Base-by-base conservation (phyloP, 116 monocot species). In the Posidonia oceanica region DNA sequence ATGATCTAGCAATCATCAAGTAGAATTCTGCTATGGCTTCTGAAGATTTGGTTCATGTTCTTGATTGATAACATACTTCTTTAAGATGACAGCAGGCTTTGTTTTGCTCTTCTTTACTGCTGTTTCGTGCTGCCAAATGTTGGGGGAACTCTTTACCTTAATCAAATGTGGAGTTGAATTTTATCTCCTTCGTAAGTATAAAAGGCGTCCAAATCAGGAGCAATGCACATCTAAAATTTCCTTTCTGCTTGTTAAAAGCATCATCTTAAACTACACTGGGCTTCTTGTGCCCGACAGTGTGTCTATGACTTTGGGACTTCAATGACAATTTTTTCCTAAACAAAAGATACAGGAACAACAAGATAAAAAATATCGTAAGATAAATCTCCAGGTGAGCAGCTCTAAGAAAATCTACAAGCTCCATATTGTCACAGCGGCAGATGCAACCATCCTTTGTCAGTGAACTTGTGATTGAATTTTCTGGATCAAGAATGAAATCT, bases 401-500 rank as follows among this genome's bases (percentile, higher is more conserved):
- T 51, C 63, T 74, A 16, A 86, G 20, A 44, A 78, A 82, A 75
- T 60, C 70, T 36, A 70, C 23, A 3, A 75, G 71, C 51, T 76
- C 72, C 4, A 64, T 51, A 20, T 23, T 68, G 21, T 59, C 71
- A 12, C 67, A 36, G 70, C 66, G 63, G 66, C 77, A 83, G 14
- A 76, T 71, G 17, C 66, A 79, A 61, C 60, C 18, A 20, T 56
- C 51, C 36, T 14, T 48, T 3, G 42, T 3, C n/a, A 15, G 18
- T 7, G 16, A 44, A 52, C 5, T 12, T 40, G 41, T 18, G 67
- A 36, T 14, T 17, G 54, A 21, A 1, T 40, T 56, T 22, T 44
- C 8, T 3, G 85, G 89, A 54, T 81, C 74, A 52, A 97, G 77
- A 71, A 97, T 71, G 65, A 97, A 97, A 77, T 97, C 96, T 71